Evolutionary conservation across 108 stramenopile genomes (phyloP), one percentile per base, ranked within the genome.

Genomic region (Nitzschia sp.): DNA sequence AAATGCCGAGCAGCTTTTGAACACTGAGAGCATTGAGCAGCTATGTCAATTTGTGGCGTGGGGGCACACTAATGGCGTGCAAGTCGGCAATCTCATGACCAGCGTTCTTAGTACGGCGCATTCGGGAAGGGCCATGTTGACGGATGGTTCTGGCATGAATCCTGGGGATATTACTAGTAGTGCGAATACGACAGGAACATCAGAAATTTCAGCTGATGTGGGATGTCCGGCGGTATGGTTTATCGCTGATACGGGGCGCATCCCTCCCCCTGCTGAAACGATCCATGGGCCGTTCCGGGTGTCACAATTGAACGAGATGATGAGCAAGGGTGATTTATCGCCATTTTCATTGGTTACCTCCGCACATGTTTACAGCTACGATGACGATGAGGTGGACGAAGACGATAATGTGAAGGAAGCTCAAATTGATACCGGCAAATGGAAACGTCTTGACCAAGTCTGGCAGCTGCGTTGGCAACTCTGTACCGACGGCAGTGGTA

Each of bases 401-500:
- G 19, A 13, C 2, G 53, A 46, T 18, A 63, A 66, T 13, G 66
- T 75, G 13, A 68, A 74, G 17, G 85, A 86, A 67, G 54, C 61
- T 19, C 76, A 80, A 31, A 87, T 91, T 55, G 90, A 91, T 69
- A 91, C 90, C 1, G 90, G 90, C 25, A 85, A 86, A 64, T 92
- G 90, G 90, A 71, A 72, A 46, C 59, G 77, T 48, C 54, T 92
- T 8, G 76, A 85, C 38, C 57, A 83, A 36, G 78, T 86, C 6
- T 92, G 86, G 83, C 90, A 92, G 58, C 68, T 92, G 13, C 81
- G 87, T 2, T 85, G 87, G 86, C 85, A 87, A 59, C 57, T 92
- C 17, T 84, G 79, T 38, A 78, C 84, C 17, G 76, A 89, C 59
- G 79, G 73, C 3, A 75, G 58, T 35, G 57, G 64, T 17, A 70